phyloP scores from a whole-genome alignment of 805 yeast genomes.

The Wickerhamomyces kurtzmanii region DNA sequence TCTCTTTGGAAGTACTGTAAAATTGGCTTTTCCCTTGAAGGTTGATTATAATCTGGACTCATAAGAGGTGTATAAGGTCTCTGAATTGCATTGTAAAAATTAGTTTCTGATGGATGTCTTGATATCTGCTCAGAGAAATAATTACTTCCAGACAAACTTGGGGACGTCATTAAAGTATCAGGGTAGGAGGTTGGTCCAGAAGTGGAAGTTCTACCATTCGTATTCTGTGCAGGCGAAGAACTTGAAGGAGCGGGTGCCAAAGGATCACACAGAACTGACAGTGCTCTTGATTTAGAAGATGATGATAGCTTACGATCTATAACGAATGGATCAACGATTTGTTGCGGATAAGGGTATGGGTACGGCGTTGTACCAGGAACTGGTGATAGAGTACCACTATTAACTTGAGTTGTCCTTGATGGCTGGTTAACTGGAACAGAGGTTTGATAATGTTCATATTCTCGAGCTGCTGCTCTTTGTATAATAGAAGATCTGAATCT shows the following conservation, averaged over 20 bases:
- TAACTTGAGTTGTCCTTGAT: conserved; percentile 1
- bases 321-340: conserved; percentile 14
- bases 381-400: background rate
- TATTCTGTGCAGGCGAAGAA: conserved; percentile 2
- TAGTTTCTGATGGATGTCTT: background rate
- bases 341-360: conserved; percentile 4
- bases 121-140: conserved; percentile 13
- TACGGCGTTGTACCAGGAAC: background rate
- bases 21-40: too few relatives aligned
- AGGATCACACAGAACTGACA: conserved; percentile 18
- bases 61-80: conserved; percentile 2
- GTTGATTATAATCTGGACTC: background rate
- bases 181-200: conserved; percentile 7
- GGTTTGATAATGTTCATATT: conserved; percentile 13
- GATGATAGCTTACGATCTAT: conserved; percentile 12
- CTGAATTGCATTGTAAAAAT: conserved; percentile 4
- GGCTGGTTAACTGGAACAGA: conserved; percentile 13
- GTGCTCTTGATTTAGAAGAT: conserved; percentile 12
- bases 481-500: conserved; percentile 15
- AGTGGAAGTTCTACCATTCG: conserved; percentile 8
- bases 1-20: too few relatives aligned
- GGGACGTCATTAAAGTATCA: conserved; percentile 4
- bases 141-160: conserved; percentile 2
- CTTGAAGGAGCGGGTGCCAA: conserved; percentile 9
- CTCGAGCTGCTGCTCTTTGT: conserved; percentile 16